Evolutionary conservation across 108 stramenopile species (phyloP).

Genomic region (Nannochloropsis gaditana): DNA sequence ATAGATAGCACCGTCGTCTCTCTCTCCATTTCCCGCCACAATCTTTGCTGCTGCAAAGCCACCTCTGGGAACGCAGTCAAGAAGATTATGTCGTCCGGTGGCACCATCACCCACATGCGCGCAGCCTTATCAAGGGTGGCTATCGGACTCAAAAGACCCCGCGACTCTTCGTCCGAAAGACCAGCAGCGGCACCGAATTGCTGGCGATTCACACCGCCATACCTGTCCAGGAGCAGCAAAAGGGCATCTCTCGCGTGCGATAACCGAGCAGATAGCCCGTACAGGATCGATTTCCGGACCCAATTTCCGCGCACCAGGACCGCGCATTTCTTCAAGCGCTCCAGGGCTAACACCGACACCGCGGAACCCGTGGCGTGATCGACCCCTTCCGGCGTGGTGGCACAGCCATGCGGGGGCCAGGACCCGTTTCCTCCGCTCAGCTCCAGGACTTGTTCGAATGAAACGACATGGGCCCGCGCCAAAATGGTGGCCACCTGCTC

Average conservation of each 20-base stretch:
- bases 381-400: background rate
- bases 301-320: background rate
- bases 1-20: background rate
- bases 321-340: background rate
- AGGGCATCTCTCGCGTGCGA: background rate
- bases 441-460: slow-evolving; percentile 1
- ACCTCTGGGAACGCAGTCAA: background rate
- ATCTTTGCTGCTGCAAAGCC: background rate
- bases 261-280: background rate
- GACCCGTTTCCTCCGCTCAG: background rate
- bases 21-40: background rate
- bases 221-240: background rate
- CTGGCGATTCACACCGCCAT: background rate
- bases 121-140: background rate
- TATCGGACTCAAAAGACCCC: background rate
- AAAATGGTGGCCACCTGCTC: background rate
- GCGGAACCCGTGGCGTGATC: background rate
- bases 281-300: background rate
- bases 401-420: background rate
- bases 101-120: background rate
- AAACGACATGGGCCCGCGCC: slow-evolving; percentile 2
- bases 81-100: background rate
- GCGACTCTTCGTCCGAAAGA: background rate
- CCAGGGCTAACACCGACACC: background rate
- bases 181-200: slow-evolving; percentile 9